These are phyloP conservation scores for Hypoxylon sp. DNA, from an alignment of 2,329 filamentous ascomycete species.

Conservation along the genomic window DNA sequence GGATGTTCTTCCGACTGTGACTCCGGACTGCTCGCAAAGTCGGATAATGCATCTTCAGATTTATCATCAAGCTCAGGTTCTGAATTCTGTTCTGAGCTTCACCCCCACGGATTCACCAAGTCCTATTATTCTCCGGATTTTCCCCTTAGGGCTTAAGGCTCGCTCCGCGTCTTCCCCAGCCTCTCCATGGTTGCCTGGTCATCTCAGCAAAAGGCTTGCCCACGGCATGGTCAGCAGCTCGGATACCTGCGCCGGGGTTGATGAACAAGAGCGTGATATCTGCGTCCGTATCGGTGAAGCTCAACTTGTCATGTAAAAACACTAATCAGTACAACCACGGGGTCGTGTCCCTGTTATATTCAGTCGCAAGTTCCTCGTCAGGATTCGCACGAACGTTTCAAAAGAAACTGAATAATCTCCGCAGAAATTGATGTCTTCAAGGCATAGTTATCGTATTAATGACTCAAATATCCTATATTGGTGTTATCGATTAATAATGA, in stretches of 20 bases:
- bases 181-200: background rate
- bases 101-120: background rate
- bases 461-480: no score
- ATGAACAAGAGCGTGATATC: slow-evolving; percentile 1
- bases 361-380: background rate
- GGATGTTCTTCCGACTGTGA: no score
- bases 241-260: background rate
- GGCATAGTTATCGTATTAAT: no score
- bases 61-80: no score
- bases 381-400: background rate
- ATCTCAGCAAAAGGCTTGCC: background rate
- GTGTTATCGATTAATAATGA: no score
- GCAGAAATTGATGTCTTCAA: background rate
- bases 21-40: no score
- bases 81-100: background rate
- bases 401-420: background rate
- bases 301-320: background rate
- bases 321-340: background rate
- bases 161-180: no score
- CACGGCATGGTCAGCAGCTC: background rate
- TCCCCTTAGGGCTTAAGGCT: no score
- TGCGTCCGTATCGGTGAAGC: background rate
- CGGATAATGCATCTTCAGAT: no score
- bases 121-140: background rate
- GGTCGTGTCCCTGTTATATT: background rate